These are phyloP conservation scores for Lecanicillium sp. DNA, from an alignment of 2,329 filamentous ascomycete species.

Conservation along the genomic window DNA sequence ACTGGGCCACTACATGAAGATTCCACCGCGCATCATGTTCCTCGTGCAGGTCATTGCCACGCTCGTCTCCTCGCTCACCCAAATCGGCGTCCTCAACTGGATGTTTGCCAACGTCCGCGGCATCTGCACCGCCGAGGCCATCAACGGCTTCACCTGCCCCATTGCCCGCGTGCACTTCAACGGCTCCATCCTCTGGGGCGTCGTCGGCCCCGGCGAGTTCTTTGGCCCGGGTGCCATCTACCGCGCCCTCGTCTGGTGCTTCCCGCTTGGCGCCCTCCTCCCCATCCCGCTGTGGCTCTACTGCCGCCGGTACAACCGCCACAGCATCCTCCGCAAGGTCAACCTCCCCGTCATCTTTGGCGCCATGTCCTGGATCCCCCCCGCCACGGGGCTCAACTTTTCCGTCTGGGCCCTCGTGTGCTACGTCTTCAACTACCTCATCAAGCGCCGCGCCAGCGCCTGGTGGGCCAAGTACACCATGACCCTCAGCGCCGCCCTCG, in stretches of 20 bases:
- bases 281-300: slow-evolving; percentile 71
- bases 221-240: slow-evolving; percentile 73
- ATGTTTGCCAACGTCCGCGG: slow-evolving; percentile 73
- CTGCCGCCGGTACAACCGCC: slow-evolving; percentile 43
- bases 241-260: slow-evolving; percentile 71
- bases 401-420: slow-evolving; percentile 81
- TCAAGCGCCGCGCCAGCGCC: slow-evolving; percentile 58
- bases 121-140: slow-evolving; percentile 71
- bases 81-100: slow-evolving; percentile 83
- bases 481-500: slow-evolving; percentile 76
- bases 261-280: slow-evolving; percentile 66
- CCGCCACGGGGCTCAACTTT: slow-evolving; percentile 80
- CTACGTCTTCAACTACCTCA: slow-evolving; percentile 73
- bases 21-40: slow-evolving; percentile 72
- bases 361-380: slow-evolving; percentile 78
- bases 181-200: slow-evolving; percentile 82
- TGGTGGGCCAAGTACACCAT: slow-evolving; percentile 95
- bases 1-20: slow-evolving; percentile 83
- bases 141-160: slow-evolving; percentile 82
- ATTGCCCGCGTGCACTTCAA: slow-evolving; percentile 87
- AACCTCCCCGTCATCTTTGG: slow-evolving; percentile 80
- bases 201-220: slow-evolving; percentile 75
- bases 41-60: slow-evolving; percentile 71
- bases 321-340: slow-evolving; percentile 64
- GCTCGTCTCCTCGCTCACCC: slow-evolving; percentile 68